These are phyloP conservation scores for Penicillium corylophilum DNA, from an alignment of 2,329 filamentous ascomycete species.

Conservation along the genomic window DNA sequence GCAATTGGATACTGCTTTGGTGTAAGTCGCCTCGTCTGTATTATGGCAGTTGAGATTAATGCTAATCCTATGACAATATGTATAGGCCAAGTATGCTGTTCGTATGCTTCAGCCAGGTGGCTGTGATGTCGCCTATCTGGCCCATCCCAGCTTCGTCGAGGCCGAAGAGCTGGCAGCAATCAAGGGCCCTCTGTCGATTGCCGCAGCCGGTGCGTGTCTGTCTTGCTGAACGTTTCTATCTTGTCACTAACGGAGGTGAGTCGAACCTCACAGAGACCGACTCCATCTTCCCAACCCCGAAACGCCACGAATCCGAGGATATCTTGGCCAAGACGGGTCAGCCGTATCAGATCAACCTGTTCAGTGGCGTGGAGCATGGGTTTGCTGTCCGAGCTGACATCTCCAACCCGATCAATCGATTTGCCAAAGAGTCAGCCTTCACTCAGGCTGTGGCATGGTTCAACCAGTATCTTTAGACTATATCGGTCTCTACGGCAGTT, in stretches of 20 bases:
- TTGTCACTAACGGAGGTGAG: conserved; percentile 16
- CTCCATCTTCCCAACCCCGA: conserved; percentile 59
- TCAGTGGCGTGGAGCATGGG: conserved; percentile 66
- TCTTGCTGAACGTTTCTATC: not conserved
- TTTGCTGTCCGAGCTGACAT: conserved; percentile 68
- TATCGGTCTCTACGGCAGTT: not conserved
- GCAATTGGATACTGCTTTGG: conserved; percentile 23
- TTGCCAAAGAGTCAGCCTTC: conserved; percentile 75
- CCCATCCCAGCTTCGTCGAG: conserved; percentile 71
- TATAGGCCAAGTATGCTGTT: conserved; percentile 58
- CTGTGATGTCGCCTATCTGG: conserved; percentile 65
- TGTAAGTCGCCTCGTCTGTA: conserved; percentile 1
- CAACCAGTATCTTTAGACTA: conserved; percentile 18
- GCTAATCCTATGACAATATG: not conserved
- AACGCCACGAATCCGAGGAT: conserved; percentile 60
- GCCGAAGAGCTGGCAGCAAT: conserved; percentile 63
- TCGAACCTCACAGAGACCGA: conserved; percentile 52
- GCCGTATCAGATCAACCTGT: conserved; percentile 74
- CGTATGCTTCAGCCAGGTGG: conserved; percentile 60
- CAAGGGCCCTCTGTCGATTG: conserved; percentile 63
- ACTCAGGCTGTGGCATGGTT: conserved; percentile 71
- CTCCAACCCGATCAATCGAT: conserved; percentile 55
- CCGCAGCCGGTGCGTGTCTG: conserved; percentile 42
- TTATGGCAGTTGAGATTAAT: not conserved
- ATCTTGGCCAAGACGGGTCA: conserved; percentile 55